Evolutionary conservation across 2,329 filamentous ascomycete species (phyloP), one percentile per base, ranked within the genome.

Genomic region (Dendrostoma leiphaemia): DNA sequence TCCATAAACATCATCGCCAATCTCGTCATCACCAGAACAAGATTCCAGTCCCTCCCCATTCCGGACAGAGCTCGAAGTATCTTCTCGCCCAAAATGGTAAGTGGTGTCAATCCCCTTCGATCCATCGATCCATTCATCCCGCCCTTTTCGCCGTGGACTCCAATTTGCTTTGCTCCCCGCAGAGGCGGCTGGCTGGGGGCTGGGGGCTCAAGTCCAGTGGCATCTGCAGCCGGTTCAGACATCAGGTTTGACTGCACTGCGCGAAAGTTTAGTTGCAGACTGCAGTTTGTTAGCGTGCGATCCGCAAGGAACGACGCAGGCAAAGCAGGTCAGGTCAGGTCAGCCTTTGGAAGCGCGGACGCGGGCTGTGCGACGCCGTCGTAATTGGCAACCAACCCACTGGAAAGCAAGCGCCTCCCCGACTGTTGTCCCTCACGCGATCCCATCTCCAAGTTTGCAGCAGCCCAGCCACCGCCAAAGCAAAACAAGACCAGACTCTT

Each of bases 1-100:
- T 60, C 61, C 61, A 59, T 59, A 57, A 62, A 60, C 59, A 65
- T 56, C 61, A 62, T 61, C 63, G 57, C 62, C 46, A 62, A 60
- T 59, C 51, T 58, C 48, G 49, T 24, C 46, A 53, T 40, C 59
- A 15, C 53, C 51, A 6, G 34, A 12, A 37, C 15, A 51, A 23
- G 54, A 53, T 35, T 24, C 34, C 34, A 28, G 23, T 41, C 43
- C 31, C 28, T 48, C 19, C 49, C 31, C 24, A 26, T 24, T 12
- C 19, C 17, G 28, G 19, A 17, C 32, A 13, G 24, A 34, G 23
- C 21, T 40, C 31, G 28, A 48, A 37, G 17, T 32, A 15, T 7
- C 15, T 32, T 12, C 34, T 17, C 31, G 12, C 38, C 13, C 38
- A 26, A 9, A 9, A 41, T 41, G 38, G 38, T 41, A 41, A 41